Conservation (phyloP, 163 green algal species). For the Scenedesmus sp. region DNA sequence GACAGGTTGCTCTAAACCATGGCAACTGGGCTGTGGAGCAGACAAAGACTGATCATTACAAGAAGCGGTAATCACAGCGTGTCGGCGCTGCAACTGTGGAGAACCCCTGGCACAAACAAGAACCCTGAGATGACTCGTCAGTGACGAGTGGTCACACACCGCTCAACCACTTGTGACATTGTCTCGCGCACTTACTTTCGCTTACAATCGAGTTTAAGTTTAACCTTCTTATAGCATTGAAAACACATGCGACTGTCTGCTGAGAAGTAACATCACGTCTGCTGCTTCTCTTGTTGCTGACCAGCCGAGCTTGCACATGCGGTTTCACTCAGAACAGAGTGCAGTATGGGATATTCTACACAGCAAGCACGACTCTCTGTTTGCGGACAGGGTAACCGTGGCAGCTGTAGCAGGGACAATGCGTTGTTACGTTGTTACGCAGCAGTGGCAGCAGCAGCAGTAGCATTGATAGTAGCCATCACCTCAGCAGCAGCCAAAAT, state of each 20-base stretch:
- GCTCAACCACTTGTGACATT: too few relatives aligned
- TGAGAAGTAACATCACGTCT: neutral
- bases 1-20: neutral
- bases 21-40: neutral
- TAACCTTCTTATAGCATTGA: neutral
- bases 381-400: slow-evolving; percentile 37
- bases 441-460: neutral
- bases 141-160: neutral
- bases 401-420: neutral
- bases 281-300: neutral
- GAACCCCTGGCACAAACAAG: neutral
- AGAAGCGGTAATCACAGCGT: neutral
- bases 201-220: too few relatives aligned
- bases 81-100: too few relatives aligned
- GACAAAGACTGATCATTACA: neutral
- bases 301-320: neutral
- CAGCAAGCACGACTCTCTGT: slow-evolving; percentile 43
- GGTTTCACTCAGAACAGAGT: slow-evolving; percentile 9
- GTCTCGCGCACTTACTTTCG: too few relatives aligned
- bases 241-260: neutral
- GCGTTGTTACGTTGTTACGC: neutral
- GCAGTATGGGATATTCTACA: slow-evolving; percentile 24
- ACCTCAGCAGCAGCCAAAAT: neutral
- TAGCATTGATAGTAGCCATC: neutral
- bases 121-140: neutral